A percentile compares a stretch with the other conserved stretches of the same genome.
phyloP scores from a whole-genome alignment of 139 green algal genomes.

The Tetraselmis chui region DNA sequence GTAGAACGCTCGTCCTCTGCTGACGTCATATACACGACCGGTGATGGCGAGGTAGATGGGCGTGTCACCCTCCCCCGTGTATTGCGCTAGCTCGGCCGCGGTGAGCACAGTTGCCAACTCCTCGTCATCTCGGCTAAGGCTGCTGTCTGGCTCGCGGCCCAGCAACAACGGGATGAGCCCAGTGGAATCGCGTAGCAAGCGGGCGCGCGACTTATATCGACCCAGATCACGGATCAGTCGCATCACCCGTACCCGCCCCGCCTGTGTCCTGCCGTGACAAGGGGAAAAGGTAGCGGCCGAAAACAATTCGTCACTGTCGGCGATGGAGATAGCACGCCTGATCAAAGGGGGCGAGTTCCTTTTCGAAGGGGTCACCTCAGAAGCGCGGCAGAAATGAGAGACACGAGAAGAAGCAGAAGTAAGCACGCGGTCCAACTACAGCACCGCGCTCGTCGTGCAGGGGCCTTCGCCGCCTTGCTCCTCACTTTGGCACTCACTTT shows the following conservation, averaged over 20 bases:
- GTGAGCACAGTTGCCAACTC: slow-evolving; percentile 27
- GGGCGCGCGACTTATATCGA: background rate
- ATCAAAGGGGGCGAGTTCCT: no score
- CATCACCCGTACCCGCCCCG: background rate
- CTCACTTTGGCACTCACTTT: no score
- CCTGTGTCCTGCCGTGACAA: background rate
- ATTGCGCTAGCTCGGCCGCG: slow-evolving; percentile 32
- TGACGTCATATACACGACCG: slow-evolving; percentile 69
- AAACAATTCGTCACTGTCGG: no score
- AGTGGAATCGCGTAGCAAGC: background rate
- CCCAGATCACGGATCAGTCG: background rate
- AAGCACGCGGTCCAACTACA: no score
- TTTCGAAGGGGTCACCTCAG: no score
- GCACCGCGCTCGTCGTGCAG: no score
- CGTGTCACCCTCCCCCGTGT: slow-evolving; percentile 21
- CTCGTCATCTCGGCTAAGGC: background rate
- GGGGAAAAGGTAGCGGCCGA: no score
- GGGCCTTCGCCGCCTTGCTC: no score
- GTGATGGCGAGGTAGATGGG: slow-evolving; percentile 49
- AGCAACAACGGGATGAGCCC: background rate
- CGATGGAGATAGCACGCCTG: no score
- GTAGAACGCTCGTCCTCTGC: slow-evolving; percentile 33
- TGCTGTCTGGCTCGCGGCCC: background rate
- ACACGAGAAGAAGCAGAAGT: no score
- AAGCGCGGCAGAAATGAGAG: no score